Base-by-base conservation (phyloP, 192 early-diverging fungal genomes). In the Linderina pennispora region DNA sequence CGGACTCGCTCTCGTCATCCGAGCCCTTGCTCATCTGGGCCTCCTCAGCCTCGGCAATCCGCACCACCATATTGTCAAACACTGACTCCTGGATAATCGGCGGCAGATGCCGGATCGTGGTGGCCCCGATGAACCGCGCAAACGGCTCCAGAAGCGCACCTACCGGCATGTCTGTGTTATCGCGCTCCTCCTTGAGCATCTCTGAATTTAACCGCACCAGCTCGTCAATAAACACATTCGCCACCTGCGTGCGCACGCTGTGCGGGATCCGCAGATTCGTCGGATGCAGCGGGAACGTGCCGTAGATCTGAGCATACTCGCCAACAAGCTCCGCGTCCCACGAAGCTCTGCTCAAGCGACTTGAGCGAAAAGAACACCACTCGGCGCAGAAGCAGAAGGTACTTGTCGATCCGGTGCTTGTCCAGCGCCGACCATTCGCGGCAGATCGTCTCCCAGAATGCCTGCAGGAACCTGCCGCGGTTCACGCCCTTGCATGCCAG, bases 401-500 rank as follows among this genome's bases (percentile, higher is more conserved):
- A 74, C 34, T 74, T 74, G 60, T 74, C 64, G 2, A 74, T 21
- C 17, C 70, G 53, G 47, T 67, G 64, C 49, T 67, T 66, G 47
- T 74, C 70, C 2, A 74, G 32, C 19, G 60, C 64, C 22, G 62
- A 62, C 70, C 70, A 74, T 25, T 74, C 70, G 23, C 63, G 59
- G n/a, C 48, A 55, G 26, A 74, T 36, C 18, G 70, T 74, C 32
- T 74, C 70, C 70, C 70, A 74, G 39, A 74, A 74, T 16, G 63
- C 55, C 35, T 54, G 64, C 25, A 62, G 52, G 45, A 67, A 74
- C 23, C 13, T 14, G 8, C 44, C 53, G 19, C 53, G 33, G 28
- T 73, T 65, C 25, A 32, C 26, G 24, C 52, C 63, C n/a, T 53
- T 51, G 69, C 61, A 65, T 6, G 18, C 50, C 18, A 74, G 46